Evolutionary conservation across 768 basidiomycete species (phyloP).

Genomic region (Suillus subluteus): DNA sequence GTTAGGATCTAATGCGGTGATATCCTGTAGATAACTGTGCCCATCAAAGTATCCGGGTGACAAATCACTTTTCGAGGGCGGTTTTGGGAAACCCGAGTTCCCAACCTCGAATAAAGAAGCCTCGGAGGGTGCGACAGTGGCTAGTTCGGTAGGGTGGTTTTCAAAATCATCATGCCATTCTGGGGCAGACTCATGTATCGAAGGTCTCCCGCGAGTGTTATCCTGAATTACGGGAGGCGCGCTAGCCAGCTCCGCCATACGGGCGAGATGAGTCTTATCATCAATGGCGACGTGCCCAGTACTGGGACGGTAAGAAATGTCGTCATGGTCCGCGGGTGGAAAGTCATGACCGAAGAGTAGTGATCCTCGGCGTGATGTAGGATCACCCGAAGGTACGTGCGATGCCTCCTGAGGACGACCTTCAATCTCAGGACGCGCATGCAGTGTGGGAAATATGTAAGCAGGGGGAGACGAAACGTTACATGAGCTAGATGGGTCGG

Average conservation of each 20-base stretch:
- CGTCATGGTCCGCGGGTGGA: constrained; percentile 21
- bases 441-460: constrained; percentile 42
- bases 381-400: constrained; percentile 10
- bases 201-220: constrained; percentile 19
- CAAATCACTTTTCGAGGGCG: constrained; percentile 4
- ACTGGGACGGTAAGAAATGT: constrained; percentile 33
- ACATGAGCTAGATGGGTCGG: constrained; percentile 20
- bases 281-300: constrained; percentile 68
- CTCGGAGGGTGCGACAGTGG: constrained; percentile 42
- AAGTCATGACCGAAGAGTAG: constrained; percentile 13
- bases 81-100: neutral
- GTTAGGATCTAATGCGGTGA: neutral
- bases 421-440: constrained; percentile 18
- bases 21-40: constrained; percentile 6
- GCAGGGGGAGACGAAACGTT: constrained; percentile 44
- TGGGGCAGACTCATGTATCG: constrained; percentile 47
- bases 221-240: constrained; percentile 44
- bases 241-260: constrained; percentile 54
- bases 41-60: neutral
- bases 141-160: constrained; percentile 38
- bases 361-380: constrained; percentile 19
- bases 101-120: constrained; percentile 48
- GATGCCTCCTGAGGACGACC: constrained; percentile 12
- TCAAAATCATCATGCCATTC: constrained; percentile 56
- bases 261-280: constrained; percentile 62